phyloP scores from a whole-genome alignment of 768 basidiomycete species.

The Leccinum subtestaceum region DNA sequence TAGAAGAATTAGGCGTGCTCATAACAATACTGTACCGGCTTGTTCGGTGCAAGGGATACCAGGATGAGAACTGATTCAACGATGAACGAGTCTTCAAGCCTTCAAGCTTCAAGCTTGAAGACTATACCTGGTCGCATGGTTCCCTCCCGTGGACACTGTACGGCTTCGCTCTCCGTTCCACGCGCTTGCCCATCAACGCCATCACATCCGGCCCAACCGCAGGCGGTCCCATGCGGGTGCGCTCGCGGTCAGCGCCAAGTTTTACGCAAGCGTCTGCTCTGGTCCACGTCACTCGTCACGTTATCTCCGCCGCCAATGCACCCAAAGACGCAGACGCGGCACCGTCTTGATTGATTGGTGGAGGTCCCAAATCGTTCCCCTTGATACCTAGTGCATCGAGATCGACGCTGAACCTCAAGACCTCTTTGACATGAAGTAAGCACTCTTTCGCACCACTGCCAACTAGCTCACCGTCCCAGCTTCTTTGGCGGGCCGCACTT shows the following conservation, averaged over 20 bases:
- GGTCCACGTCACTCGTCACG: conserved; percentile 24
- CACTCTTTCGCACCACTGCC: neutral
- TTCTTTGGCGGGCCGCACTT: conserved; percentile 44
- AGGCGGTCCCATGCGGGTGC: conserved; percentile 39
- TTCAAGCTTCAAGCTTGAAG: conserved; percentile 24
- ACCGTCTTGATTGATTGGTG: conserved; percentile 49
- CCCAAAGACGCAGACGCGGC: conserved; percentile 40
- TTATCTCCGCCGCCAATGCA: conserved; percentile 35
- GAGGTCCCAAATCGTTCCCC: conserved; percentile 36
- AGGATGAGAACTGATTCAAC: too few species aligned
- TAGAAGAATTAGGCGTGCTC: too few species aligned
- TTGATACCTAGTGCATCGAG: conserved; percentile 42
- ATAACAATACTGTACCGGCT: too few species aligned
- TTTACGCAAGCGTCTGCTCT: conserved; percentile 49
- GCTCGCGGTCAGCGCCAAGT: conserved; percentile 46
- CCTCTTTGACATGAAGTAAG: conserved; percentile 52
- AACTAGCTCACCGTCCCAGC: conserved; percentile 23
- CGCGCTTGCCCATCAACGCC: conserved; percentile 55
- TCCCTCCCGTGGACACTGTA: conserved; percentile 55
- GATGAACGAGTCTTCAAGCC: too few species aligned
- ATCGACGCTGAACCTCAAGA: conserved; percentile 38
- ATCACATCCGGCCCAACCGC: conserved; percentile 56
- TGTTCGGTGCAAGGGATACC: too few species aligned
- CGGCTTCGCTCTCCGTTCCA: conserved; percentile 50
- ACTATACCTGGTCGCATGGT: conserved; percentile 57